phyloP scores from a whole-genome alignment of 2,329 filamentous ascomycete genomes.

The Graphium sp. region DNA sequence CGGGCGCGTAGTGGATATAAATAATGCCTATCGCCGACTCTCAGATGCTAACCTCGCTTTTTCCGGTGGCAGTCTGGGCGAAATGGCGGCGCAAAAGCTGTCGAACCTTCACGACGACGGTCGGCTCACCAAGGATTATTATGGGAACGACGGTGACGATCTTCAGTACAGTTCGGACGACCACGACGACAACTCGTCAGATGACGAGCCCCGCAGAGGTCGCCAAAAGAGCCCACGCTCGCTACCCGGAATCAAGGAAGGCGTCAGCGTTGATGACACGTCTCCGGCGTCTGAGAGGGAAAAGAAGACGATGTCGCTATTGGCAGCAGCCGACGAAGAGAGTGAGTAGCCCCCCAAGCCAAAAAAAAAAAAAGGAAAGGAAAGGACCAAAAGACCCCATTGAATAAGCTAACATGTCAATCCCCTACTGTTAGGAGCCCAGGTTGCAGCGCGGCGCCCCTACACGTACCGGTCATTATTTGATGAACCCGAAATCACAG shows the following conservation, averaged over 20 bases:
- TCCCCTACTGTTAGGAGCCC: too few species aligned
- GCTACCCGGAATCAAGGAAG: conserved; percentile 17
- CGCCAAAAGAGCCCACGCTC: conserved; percentile 35
- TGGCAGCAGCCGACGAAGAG: conserved; percentile 65
- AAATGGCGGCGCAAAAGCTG: conserved; percentile 39
- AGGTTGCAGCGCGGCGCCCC: too few species aligned
- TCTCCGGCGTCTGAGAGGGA: conserved; percentile 15
- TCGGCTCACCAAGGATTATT: conserved; percentile 52
- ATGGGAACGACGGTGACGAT: conserved; percentile 48
- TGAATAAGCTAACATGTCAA: too few species aligned
- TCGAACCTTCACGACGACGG: conserved; percentile 22
- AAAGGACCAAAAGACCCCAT: too few species aligned
- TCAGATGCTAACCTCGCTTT: conserved; percentile 54
- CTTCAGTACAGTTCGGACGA: conserved; percentile 56
- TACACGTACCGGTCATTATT: conserved; percentile 48
- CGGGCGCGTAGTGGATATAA: conserved; percentile 47
- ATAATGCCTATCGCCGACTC: conserved; percentile 50
- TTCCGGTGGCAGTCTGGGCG: conserved; percentile 45
- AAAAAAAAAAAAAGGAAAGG: too few species aligned
- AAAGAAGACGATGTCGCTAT: conserved; percentile 38
- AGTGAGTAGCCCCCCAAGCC: conserved; percentile 41
- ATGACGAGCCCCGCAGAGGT: conserved; percentile 49
- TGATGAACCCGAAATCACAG: conserved; percentile 46
- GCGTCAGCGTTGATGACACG: conserved; percentile 16
- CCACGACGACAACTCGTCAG: conserved; percentile 44